Base-by-base conservation (phyloP, 1,284 basidiomycete genomes). In the Cryptococcus sp. region DNA sequence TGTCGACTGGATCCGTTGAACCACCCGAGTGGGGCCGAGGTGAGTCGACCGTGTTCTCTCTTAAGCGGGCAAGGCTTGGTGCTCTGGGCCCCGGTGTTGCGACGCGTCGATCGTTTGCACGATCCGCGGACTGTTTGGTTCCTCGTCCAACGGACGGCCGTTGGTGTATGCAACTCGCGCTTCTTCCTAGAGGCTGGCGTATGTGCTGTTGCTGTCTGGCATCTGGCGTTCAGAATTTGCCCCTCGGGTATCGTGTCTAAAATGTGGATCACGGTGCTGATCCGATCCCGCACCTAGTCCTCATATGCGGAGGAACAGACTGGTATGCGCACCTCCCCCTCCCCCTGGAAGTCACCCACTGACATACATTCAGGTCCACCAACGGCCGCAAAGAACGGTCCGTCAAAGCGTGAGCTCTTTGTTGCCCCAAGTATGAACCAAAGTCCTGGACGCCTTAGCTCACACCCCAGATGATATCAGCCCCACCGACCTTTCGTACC, bases 401-500 rank as follows among this genome's bases (percentile, higher is more conserved):
- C 9, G 33, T 50, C 12, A 46, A 50, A 43, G 42, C 52, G 59
- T 63, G 42, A 59, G 65, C 62, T 23, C 2, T 48, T 13, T 52
- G 42, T 21, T 16, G 18, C 13, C 23, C 15, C 20, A 40, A 12
- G 39, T 50, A 38, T 11, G 37, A 42, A 16, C 18, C n/a, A 20
- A 18, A 20, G n/a, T 12, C 47, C 13, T 51, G 8, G 15, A 7
- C 28, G 18, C n/a, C 40, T 23, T 6, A 18, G 45, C 15, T 8
- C 20, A 38, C 6, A 13, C 33, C 28, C n/a, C 39, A 37, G 33
- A 56, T 38, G 23, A 3, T 3, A n/a, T 24, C 61, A 64, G 73
- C 23, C 44, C 50, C n/a, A 42, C 53, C 36, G 91, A 96, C 79
- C 82, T 97, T 4, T 82, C 86, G 46, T 83, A 87, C 72, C 91